Base-by-base conservation (phyloP, 2,329 filamentous ascomycete species). In the Sporothrix phasma region DNA sequence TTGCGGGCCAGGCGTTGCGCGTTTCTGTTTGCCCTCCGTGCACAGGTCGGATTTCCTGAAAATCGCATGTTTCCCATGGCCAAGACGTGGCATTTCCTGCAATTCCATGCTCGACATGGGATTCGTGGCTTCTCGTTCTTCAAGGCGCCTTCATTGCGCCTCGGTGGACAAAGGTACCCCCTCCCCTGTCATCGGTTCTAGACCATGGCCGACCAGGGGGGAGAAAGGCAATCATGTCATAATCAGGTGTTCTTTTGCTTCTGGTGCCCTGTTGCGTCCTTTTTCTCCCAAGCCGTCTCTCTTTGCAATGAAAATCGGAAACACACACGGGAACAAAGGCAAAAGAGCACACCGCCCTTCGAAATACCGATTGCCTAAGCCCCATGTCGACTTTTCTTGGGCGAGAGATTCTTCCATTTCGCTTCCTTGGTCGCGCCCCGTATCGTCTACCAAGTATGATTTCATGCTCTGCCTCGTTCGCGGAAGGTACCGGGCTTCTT, bases 181-280 rank as follows among this genome's bases (percentile, higher is more conserved):
- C 41, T 41, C 15, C 37, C 37, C 39, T 56, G 51, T 56, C 31
- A 13, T 34, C n/a, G 11, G 64, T 62, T 65, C 64, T 60, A 65
- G 64, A 53, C 60, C 43, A 56, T 19, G 22, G 53, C 19, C 43
- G 15, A 58, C 26, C 17, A 26, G 56, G 63, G 45, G 7, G 15
- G 39, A 37, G n/a, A 49, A 41, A 39, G 54, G 62, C 29, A 29
- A 66, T 64, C 62, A 62, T 64, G 62, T 66, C 65, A 66, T 61
- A 62, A 66, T 66, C 65, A 66, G 62, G 49, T 64, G 62, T 59
- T 43, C 43, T 37, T 63, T 63, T 61, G 22, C 34, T 49, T 49
- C 45, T 39, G 45, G 43, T 53, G n/a, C 58, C 41, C 22, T 34
- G 47, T 51, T 41, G 31, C 56, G 31, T 39, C 47, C 24, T 60